phyloP scores from a whole-genome alignment of 2,329 filamentous ascomycete species.

The Parasarocladium wereldwijsianum region DNA sequence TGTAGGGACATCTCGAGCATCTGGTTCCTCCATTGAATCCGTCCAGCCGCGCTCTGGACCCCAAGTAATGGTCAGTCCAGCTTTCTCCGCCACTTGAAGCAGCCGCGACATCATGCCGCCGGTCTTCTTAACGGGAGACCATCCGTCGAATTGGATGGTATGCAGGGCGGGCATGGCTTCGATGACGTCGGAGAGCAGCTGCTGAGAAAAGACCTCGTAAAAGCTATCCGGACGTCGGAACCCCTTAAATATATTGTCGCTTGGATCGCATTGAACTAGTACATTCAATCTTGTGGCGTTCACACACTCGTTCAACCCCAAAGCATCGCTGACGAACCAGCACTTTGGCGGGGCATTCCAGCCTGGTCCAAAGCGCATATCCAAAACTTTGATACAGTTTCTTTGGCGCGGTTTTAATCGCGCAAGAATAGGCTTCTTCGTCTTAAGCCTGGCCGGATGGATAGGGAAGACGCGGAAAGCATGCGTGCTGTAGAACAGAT shows the following conservation, averaged over 20 bases:
- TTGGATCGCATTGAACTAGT: constrained; percentile 61
- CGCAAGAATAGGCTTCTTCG: constrained; percentile 55
- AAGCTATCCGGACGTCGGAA: constrained; percentile 53
- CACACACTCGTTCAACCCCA: constrained; percentile 49
- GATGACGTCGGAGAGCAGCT: constrained; percentile 42
- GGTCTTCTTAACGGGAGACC: constrained; percentile 46
- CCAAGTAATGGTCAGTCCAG: constrained; percentile 45
- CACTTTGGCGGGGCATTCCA: constrained; percentile 56
- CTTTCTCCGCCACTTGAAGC: constrained; percentile 32
- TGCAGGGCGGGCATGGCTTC: constrained; percentile 38
- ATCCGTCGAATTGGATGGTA: constrained; percentile 56
- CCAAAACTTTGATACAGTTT: constrained; percentile 43
- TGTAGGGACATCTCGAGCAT: no score
- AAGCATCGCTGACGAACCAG: constrained; percentile 51
- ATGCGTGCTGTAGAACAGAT: constrained; percentile 49
- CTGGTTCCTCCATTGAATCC: constrained; percentile 31
- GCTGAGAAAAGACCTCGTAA: constrained; percentile 52
- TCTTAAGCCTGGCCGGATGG: constrained; percentile 50
- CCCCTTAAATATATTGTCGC: constrained; percentile 49
- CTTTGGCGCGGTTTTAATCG: constrained; percentile 48
- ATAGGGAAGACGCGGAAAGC: constrained; percentile 54
- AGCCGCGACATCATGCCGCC: constrained; percentile 51
- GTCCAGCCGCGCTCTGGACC: constrained; percentile 54
- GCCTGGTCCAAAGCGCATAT: constrained; percentile 58
- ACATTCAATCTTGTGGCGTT: constrained; percentile 46